Percentiles rank a stretch among this genome's conserved stretches.
Conservation (phyloP, 2,329 filamentous ascomycete genomes). For the Trichoderma atroviride region DNA sequence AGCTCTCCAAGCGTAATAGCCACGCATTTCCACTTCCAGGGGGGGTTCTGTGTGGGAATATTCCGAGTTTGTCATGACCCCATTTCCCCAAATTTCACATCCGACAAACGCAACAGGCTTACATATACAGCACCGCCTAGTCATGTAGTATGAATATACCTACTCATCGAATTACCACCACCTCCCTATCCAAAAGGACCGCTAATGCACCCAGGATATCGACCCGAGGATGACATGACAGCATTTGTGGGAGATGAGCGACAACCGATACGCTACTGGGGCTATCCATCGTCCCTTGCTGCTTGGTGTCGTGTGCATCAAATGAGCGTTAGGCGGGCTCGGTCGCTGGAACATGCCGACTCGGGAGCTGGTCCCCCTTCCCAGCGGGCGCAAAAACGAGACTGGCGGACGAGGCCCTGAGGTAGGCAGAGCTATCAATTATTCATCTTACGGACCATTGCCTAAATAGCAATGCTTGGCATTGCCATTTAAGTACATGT, state of each 20-base stretch:
- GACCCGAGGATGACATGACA: slow-evolving; percentile 10
- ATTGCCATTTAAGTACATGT: neutral
- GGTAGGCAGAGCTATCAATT: neutral
- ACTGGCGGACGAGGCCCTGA: neutral
- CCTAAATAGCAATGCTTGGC: neutral
- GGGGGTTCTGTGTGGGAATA: neutral
- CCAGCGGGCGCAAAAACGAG: slow-evolving; percentile 11
- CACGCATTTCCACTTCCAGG: neutral
- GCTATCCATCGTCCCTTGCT: neutral
- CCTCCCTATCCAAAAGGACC: neutral
- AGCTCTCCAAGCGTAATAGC: neutral
- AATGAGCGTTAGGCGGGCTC: slow-evolving; percentile 3
- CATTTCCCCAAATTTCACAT: slow-evolving; percentile 2
- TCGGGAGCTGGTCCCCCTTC: slow-evolving; percentile 3
- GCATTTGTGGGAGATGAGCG: slow-evolving; percentile 8
- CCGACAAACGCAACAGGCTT: neutral
- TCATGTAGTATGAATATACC: neutral
- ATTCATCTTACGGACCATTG: neutral
- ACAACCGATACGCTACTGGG: neutral
- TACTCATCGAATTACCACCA: neutral
- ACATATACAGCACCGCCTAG: neutral
- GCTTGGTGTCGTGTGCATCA: neutral
- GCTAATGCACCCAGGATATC: slow-evolving; percentile 6
- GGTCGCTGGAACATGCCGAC: slow-evolving; percentile 14
- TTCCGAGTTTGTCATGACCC: slow-evolving; percentile 5